Conservation (phyloP, 345 rosid species). For the Turritis glabra region DNA sequence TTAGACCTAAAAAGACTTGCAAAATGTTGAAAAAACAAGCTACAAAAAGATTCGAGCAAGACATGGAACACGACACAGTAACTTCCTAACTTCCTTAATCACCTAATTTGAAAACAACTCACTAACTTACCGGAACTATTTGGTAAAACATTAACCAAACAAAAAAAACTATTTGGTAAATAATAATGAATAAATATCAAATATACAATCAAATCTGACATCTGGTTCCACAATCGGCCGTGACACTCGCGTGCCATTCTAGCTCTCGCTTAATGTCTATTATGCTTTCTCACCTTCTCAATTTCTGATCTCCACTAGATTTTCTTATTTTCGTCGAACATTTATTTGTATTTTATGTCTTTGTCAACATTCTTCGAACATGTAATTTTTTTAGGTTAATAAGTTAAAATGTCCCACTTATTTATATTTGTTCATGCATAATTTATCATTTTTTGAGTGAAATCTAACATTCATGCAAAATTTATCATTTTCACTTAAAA, state of each 20-base stretch:
- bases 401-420: not conserved
- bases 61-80: slow-evolving; percentile 7
- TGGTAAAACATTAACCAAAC: too few species aligned
- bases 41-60: not conserved
- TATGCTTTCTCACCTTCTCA: not conserved
- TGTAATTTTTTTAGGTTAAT: not conserved
- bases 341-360: not conserved
- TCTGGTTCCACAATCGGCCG: not conserved
- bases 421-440: not conserved
- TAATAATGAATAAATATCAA: not conserved
- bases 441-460: too few species aligned
- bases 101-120: not conserved
- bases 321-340: not conserved
- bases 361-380: not conserved
- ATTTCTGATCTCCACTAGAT: not conserved
- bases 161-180: not conserved
- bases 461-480: too few species aligned
- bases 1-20: not conserved
- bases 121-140: not conserved
- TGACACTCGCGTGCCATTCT: not conserved
- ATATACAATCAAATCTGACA: not conserved
- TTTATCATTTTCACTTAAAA: too few species aligned
- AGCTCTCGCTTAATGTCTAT: not conserved
- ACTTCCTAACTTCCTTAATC: slow-evolving; percentile 11
- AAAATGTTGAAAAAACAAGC: not conserved